Base-by-base conservation (phyloP, 306 rosid species). In the Dalbergia cochinchinensis region DNA sequence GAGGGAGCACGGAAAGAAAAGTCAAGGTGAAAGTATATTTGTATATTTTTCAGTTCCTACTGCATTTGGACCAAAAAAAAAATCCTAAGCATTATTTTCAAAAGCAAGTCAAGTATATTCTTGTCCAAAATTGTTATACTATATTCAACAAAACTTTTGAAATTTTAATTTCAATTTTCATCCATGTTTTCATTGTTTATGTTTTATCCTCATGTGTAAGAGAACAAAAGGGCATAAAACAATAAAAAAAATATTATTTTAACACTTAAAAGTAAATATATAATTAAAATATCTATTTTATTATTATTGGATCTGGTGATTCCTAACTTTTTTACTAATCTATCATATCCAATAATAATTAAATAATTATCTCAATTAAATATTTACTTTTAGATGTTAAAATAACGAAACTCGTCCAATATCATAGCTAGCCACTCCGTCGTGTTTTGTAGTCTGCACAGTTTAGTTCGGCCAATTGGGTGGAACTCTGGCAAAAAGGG, bases 391-490 rank as follows among this genome's bases (percentile, higher is more conserved):
- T n/a, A n/a, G n/a, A n/a, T n/a, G n/a, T n/a, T n/a, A n/a, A n/a
- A n/a, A n/a, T n/a, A n/a, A n/a, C n/a, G n/a, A n/a, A n/a, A n/a
- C n/a, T n/a, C n/a, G n/a, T n/a, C n/a, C n/a, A n/a, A n/a, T n/a
- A n/a, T n/a, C 59, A 41, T 33, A 35, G 42, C 13, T 34, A 48
- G 20, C 37, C 62, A 76, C 57, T 53, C 65, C 31, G 53, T 51
- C 55, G 65, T 76, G 42, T 41, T 64, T 42, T n/a, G 53, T 54
- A 66, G n/a, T 63, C 45, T 14, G 61, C 22, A 47, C 47, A 60
- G 7, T 47, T 62, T n/a, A 62, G 62, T 47, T 74, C 3, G 8
- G 78, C 33, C 12, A 42, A 11, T 44, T 53, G 3, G 16, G 31
- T 54, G 74, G 14, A 69, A 47, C 9, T 18, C 1, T 6, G 41